Evolutionary conservation across 164 flowering plant species (phyloP).

Genomic region (Aristolochia contorta): DNA sequence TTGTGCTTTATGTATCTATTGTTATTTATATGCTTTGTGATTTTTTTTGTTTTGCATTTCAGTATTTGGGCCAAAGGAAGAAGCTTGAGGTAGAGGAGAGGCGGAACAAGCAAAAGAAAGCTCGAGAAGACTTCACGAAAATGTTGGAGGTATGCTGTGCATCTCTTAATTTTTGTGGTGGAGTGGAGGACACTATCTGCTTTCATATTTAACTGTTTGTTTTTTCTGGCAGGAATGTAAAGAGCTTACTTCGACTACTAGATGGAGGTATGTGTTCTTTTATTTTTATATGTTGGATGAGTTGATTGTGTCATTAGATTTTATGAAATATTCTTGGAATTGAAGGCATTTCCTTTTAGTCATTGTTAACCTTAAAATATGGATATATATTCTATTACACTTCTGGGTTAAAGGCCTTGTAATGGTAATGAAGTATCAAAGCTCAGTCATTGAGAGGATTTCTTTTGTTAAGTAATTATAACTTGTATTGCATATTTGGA

Average conservation of each 20-base stretch:
- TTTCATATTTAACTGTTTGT: neutral
- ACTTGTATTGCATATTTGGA: too few relatives aligned
- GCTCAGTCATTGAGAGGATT: too few relatives aligned
- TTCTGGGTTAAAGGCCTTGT: too few relatives aligned
- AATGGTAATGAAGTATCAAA: too few relatives aligned
- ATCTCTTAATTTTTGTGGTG: neutral
- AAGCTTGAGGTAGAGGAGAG: slow-evolving; percentile 88
- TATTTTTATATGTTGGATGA: too few relatives aligned
- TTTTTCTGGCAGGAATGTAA: slow-evolving; percentile 49
- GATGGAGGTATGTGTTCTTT: slow-evolving; percentile 63
- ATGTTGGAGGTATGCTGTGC: slow-evolving; percentile 66
- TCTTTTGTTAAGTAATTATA: too few relatives aligned
- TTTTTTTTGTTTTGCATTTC: neutral
- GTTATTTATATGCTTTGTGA: neutral
- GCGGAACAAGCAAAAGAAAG: slow-evolving; percentile 73
- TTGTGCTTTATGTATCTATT: neutral
- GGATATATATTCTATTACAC: too few relatives aligned
- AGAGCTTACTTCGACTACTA: slow-evolving; percentile 77
- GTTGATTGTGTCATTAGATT: too few relatives aligned
- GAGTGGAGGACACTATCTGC: too few relatives aligned
- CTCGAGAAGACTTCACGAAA: slow-evolving; percentile 77
- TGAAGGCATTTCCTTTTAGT: too few relatives aligned
- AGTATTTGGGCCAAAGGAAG: slow-evolving; percentile 85
- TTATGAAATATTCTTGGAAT: too few relatives aligned
- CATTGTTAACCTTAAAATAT: too few relatives aligned